These are phyloP conservation scores for Ophiocordyceps australis DNA, from an alignment of 2,329 filamentous ascomycete species.

Conservation along the genomic window DNA sequence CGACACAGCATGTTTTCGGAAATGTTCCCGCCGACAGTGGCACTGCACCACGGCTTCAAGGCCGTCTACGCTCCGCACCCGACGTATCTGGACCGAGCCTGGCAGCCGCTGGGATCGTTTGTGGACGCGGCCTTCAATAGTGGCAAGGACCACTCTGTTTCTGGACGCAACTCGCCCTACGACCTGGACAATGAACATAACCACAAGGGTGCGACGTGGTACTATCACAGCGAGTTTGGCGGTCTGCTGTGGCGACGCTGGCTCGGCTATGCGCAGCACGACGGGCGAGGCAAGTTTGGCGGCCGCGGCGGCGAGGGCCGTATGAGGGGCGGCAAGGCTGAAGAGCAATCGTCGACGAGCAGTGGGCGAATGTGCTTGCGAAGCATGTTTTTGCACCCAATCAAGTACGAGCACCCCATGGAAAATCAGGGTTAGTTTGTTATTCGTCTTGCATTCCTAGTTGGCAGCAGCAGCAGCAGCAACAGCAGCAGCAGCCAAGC, in stretches of 20 bases:
- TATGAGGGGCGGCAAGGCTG: conserved; percentile 30
- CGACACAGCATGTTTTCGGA: conserved; percentile 61
- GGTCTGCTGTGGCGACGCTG: conserved; percentile 64
- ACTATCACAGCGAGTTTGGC: conserved; percentile 65
- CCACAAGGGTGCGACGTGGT: conserved; percentile 69
- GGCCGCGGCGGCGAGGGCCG: conserved; percentile 28
- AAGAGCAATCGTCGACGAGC: conserved; percentile 23
- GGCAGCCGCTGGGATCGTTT: conserved; percentile 43
- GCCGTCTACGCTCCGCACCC: conserved; percentile 69
- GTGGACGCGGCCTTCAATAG: conserved; percentile 66
- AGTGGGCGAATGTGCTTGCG: conserved; percentile 60
- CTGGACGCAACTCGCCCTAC: conserved; percentile 48
- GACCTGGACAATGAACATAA: conserved; percentile 59
- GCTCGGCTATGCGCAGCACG: conserved; percentile 42
- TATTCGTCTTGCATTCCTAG: neutral
- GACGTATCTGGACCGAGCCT: conserved; percentile 59
- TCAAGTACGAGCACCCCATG: conserved; percentile 46
- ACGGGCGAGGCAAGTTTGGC: conserved; percentile 27
- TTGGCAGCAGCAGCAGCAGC: no score
- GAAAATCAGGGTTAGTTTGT: conserved; percentile 10
- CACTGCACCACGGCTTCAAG: conserved; percentile 61
- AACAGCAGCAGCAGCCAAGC: no score
- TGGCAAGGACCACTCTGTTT: conserved; percentile 46
- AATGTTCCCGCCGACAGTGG: conserved; percentile 58
- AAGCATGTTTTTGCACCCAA: conserved; percentile 65